Conservation (phyloP, 371 early-diverging fungal species). For the Lichtheimia ramosa region DNA sequence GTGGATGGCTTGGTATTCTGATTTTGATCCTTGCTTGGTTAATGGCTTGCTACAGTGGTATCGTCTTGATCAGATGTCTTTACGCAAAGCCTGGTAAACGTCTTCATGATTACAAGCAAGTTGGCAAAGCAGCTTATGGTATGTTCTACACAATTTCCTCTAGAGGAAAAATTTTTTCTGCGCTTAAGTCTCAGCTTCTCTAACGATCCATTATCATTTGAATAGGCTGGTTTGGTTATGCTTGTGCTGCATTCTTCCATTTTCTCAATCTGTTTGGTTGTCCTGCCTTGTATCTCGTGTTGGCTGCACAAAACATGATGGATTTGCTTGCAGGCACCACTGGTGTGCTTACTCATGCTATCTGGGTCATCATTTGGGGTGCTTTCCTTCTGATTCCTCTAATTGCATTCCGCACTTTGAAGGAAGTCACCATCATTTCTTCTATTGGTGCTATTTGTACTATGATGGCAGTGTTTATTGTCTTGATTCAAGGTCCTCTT, state of each 20-base stretch:
- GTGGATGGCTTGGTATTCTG: slow-evolving; percentile 51
- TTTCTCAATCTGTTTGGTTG: slow-evolving; percentile 72
- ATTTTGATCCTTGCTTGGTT: slow-evolving; percentile 35
- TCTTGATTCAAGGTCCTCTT: slow-evolving; percentile 38
- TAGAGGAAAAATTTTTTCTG: background rate
- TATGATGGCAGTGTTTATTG: slow-evolving; percentile 49
- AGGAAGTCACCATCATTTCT: slow-evolving; percentile 70
- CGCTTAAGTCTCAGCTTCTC: background rate
- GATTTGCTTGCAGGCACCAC: slow-evolving; percentile 44
- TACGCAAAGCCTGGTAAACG: slow-evolving; percentile 51
- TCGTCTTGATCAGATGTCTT: slow-evolving; percentile 36
- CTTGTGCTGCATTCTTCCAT: slow-evolving; percentile 63
- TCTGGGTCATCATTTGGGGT: slow-evolving; percentile 69
- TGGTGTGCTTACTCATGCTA: slow-evolving; percentile 20
- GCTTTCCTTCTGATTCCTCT: slow-evolving; percentile 71
- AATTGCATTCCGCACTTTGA: slow-evolving; percentile 69
- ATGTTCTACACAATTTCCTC: slow-evolving; percentile 18
- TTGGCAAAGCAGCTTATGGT: slow-evolving; percentile 62
- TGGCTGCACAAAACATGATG: slow-evolving; percentile 68
- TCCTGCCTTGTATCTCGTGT: slow-evolving; percentile 75
- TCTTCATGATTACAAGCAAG: slow-evolving; percentile 58
- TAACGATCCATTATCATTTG: background rate
- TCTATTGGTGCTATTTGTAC: slow-evolving; percentile 50
- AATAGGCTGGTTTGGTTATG: slow-evolving; percentile 56
- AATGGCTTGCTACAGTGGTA: slow-evolving; percentile 43